A percentile compares a stretch with the other conserved stretches of the same genome.
phyloP scores from a whole-genome alignment of 169 alveolate species.

The Eimeria necatrix region DNA sequence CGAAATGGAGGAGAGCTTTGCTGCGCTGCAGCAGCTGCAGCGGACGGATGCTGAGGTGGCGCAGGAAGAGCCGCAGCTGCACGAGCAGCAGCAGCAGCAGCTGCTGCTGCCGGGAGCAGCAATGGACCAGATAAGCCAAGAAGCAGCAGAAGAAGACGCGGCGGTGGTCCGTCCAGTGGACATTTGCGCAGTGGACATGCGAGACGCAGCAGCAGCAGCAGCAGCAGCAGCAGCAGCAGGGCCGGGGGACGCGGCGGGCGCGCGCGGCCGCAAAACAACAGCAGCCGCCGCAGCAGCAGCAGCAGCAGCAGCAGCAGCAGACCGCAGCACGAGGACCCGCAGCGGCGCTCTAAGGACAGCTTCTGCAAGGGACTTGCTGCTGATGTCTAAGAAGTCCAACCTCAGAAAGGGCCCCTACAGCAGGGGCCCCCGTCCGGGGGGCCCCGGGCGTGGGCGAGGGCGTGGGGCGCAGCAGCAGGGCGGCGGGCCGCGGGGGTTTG shows the following conservation, averaged over 20 bases:
- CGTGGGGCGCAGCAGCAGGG: constrained; percentile 22
- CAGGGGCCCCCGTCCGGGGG: constrained; percentile 54
- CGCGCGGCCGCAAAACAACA: constrained; percentile 12
- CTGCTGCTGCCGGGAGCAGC: constrained; percentile 24
- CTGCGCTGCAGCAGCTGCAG: constrained; percentile 62
- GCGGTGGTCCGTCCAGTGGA: constrained; percentile 11
- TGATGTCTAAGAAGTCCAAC: constrained; percentile 34
- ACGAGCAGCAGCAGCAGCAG: constrained; percentile 52
- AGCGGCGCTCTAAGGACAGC: constrained; percentile 53
- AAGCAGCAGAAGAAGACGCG: constrained; percentile 17
- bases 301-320: constrained; percentile 48
- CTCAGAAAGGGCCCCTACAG: constrained; percentile 41
- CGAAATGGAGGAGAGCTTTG: constrained; percentile 26
- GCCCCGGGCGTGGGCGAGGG: constrained; percentile 41
- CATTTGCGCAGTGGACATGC: background rate
- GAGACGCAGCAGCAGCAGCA: constrained; percentile 31
- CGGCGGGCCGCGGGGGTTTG: background rate
- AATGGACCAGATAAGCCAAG: background rate
- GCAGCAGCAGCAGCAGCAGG: background rate
- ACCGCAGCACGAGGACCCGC: constrained; percentile 71
- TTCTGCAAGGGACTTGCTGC: constrained; percentile 58
- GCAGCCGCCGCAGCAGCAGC: background rate
- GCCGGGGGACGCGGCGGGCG: too few species aligned
- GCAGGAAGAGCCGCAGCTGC: constrained; percentile 54
- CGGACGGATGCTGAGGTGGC: constrained; percentile 18